phyloP scores from a whole-genome alignment of 2,329 filamentous ascomycete genomes.

The Penicillium occitanis region DNA sequence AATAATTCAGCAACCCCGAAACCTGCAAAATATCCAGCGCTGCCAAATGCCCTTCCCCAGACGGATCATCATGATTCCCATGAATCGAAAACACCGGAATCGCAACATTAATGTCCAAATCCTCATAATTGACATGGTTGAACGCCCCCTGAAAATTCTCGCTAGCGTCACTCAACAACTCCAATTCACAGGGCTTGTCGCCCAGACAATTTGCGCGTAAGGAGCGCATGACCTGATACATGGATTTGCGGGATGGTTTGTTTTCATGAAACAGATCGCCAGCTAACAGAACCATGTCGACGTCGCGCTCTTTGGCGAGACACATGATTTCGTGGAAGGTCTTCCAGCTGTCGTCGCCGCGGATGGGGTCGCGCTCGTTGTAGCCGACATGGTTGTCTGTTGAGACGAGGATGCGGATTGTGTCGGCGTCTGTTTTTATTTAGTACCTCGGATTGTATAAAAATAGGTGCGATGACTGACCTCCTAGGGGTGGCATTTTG shows the following conservation, averaged over 20 bases:
- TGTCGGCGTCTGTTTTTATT: slow-evolving; percentile 61
- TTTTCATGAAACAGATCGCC: slow-evolving; percentile 98
- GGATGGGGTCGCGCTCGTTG: slow-evolving; percentile 86
- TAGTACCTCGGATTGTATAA: background rate
- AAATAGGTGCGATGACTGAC: background rate
- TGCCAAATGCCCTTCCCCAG: slow-evolving; percentile 90
- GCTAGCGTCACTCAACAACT: slow-evolving; percentile 89
- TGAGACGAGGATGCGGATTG: slow-evolving; percentile 88
- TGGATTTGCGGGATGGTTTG: slow-evolving; percentile 89
- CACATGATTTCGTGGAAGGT: slow-evolving; percentile 95
- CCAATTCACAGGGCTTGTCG: slow-evolving; percentile 90
- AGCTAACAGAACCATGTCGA: slow-evolving; percentile 92
- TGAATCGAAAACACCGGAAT: slow-evolving; percentile 99
- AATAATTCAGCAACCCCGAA: slow-evolving; percentile 92
- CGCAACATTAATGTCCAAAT: slow-evolving; percentile 92
- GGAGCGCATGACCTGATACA: slow-evolving; percentile 97
- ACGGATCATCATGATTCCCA: slow-evolving; percentile 96
- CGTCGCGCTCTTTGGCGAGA: slow-evolving; percentile 79
- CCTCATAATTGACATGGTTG: slow-evolving; percentile 95
- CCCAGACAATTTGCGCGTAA: slow-evolving; percentile 91
- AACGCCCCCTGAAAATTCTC: slow-evolving; percentile 89
- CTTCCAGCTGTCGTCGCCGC: slow-evolving; percentile 96
- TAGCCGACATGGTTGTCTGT: slow-evolving; percentile 99
- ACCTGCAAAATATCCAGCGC: slow-evolving; percentile 89
- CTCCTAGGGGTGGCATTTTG: slow-evolving; percentile 18